A percentile compares a stretch with the other conserved stretches of the same genome.
phyloP scores from a whole-genome alignment of 345 rosid species.

The Noccaea bulbosa region DNA sequence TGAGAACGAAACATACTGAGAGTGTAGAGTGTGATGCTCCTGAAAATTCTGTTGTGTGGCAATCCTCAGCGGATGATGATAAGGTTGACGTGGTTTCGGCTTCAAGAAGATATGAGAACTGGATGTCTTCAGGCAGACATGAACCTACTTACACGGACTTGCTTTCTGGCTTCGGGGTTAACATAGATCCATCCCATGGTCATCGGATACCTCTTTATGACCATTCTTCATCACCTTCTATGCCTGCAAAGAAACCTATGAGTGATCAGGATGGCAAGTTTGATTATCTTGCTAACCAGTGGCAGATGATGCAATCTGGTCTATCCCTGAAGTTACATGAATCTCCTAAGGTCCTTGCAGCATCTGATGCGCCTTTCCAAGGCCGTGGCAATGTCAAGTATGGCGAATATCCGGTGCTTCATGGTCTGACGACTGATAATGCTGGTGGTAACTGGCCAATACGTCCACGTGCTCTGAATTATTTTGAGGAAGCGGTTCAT shows the following conservation, averaged over 20 bases:
- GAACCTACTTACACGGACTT: constrained; percentile 63
- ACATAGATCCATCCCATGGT: constrained; percentile 49
- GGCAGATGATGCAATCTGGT: constrained; percentile 59
- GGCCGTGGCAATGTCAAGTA: constrained; percentile 49
- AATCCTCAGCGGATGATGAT: constrained; percentile 59
- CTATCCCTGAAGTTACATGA: constrained; percentile 58
- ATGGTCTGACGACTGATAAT: constrained; percentile 49
- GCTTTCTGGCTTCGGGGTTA: constrained; percentile 64
- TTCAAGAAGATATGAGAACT: constrained; percentile 59
- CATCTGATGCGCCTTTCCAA: constrained; percentile 48
- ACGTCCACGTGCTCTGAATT: constrained; percentile 50
- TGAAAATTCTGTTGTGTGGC: constrained; percentile 65
- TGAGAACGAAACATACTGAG: constrained; percentile 60
- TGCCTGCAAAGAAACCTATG: constrained; percentile 42
- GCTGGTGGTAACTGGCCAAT: constrained; percentile 61
- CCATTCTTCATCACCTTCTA: constrained; percentile 43
- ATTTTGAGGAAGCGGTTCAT: constrained; percentile 47
- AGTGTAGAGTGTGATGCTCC: constrained; percentile 56
- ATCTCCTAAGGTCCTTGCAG: constrained; percentile 44
- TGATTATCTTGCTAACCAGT: constrained; percentile 47
- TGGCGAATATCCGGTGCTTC: constrained; percentile 51
- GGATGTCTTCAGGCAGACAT: constrained; percentile 54
- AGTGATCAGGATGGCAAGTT: constrained; percentile 56
- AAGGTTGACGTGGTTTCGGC: constrained; percentile 55
- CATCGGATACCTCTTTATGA: constrained; percentile 48